Evolutionary conservation across 1,284 basidiomycete genomes (phyloP).

Genomic region (Coniferiporia weirii): DNA sequence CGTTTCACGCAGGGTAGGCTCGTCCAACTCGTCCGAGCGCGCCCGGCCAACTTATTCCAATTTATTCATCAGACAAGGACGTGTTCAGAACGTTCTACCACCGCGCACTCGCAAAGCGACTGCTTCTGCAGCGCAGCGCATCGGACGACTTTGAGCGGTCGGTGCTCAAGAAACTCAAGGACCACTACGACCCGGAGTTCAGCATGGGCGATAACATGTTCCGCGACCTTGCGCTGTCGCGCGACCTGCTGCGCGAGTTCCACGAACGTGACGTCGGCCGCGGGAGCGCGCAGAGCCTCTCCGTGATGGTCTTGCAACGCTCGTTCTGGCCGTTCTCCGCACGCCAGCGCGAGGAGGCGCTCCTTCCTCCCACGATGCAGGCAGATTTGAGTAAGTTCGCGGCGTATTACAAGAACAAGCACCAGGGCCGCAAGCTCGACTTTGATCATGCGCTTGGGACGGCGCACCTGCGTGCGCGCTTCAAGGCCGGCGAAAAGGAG

Average conservation of each 20-base stretch:
- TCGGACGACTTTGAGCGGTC: constrained; percentile 88
- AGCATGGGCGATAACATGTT: constrained; percentile 89
- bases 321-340: constrained; percentile 72
- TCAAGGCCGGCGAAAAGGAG: constrained; percentile 76
- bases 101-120: constrained; percentile 81
- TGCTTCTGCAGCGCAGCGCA: constrained; percentile 84
- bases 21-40: background rate
- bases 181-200: constrained; percentile 85
- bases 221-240: constrained; percentile 73
- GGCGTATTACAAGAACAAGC: constrained; percentile 70
- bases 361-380: constrained; percentile 60
- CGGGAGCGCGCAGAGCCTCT: constrained; percentile 36
- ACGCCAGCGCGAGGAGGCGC: constrained; percentile 39
- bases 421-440: constrained; percentile 65
- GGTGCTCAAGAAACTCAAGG: constrained; percentile 86
- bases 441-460: constrained; percentile 85
- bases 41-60: background rate
- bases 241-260: constrained; percentile 62
- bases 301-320: constrained; percentile 68
- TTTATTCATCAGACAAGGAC: constrained; percentile 60
- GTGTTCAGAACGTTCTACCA: constrained; percentile 96
- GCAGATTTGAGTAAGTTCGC: constrained; percentile 57
- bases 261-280: constrained; percentile 28
- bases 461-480: constrained; percentile 65
- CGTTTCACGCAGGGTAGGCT: constrained; percentile 67